phyloP scores from a whole-genome alignment of 2,329 filamentous ascomycete species.

The Ophiostoma quercus region DNA sequence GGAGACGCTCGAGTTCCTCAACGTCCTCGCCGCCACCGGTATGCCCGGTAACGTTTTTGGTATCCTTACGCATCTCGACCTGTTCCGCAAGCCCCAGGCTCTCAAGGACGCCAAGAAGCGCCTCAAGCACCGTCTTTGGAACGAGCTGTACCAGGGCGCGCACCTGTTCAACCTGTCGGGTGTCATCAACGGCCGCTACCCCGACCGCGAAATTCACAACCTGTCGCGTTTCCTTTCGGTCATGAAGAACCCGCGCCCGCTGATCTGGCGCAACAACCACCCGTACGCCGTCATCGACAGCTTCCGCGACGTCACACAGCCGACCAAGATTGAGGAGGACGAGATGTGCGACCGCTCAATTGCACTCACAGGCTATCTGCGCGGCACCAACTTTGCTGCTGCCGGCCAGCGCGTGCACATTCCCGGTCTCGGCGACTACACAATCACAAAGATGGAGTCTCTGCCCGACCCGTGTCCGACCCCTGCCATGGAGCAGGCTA shows the following conservation, averaged over 20 bases:
- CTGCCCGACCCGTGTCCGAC: constrained; percentile 94
- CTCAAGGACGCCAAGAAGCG: constrained; percentile 93
- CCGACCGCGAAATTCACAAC: constrained; percentile 94
- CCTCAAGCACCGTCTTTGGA: constrained; percentile 93
- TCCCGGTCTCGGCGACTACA: constrained; percentile 85
- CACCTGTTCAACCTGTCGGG: constrained; percentile 96
- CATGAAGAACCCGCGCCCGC: constrained; percentile 97
- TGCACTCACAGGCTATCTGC: constrained; percentile 85
- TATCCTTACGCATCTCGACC: constrained; percentile 89
- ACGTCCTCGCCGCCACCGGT: constrained; percentile 84
- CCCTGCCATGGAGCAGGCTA: constrained; percentile 79
- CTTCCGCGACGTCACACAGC: constrained; percentile 91
- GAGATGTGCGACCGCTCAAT: constrained; percentile 85
- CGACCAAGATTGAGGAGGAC: constrained; percentile 83
- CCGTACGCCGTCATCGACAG: constrained; percentile 91
- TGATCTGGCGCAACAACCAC: constrained; percentile 94
- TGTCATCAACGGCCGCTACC: constrained; percentile 93
- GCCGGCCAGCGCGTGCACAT: constrained; percentile 84
- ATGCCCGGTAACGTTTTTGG: constrained; percentile 99
- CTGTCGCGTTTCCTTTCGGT: constrained; percentile 90
- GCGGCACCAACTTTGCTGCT: constrained; percentile 89
- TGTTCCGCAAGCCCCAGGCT: constrained; percentile 90
- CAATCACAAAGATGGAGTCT: constrained; percentile 74
- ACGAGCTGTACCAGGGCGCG: constrained; percentile 90
- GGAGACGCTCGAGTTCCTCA: constrained; percentile 99